phyloP scores from a whole-genome alignment of 148 eudicot species.

The Suaeda aralocaspica region DNA sequence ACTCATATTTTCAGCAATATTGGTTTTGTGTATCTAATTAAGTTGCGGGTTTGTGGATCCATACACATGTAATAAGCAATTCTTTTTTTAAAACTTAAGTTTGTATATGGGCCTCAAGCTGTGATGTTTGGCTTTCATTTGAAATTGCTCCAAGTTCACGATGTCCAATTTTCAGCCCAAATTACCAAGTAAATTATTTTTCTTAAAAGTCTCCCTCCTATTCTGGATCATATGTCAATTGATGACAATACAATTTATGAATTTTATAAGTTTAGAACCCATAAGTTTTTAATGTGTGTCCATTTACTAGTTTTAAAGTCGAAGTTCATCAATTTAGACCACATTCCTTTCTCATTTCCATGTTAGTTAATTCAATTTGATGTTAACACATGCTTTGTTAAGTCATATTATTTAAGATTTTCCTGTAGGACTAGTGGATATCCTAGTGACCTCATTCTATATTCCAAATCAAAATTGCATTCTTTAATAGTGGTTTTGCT shows the following conservation, averaged over 20 bases:
- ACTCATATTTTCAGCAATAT: neutral
- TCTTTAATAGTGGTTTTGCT: too few relatives aligned
- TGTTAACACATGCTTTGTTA: neutral
- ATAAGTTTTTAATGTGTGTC: too few relatives aligned
- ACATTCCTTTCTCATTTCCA: neutral
- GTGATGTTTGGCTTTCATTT: too few relatives aligned
- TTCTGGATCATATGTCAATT: too few relatives aligned
- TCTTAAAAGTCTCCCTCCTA: too few relatives aligned
- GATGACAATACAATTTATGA: too few relatives aligned
- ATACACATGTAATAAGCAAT: neutral
- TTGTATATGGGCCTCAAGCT: neutral
- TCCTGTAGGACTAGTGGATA: neutral
- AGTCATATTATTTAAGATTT: neutral
- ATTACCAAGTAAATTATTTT: too few relatives aligned
- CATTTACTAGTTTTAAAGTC: too few relatives aligned
- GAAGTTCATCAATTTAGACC: neutral
- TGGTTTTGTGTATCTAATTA: neutral
- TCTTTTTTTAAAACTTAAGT: neutral
- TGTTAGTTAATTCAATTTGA: neutral
- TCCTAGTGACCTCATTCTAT: neutral
- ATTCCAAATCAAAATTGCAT: too few relatives aligned
- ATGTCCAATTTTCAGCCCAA: neutral
- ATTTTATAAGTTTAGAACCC: too few relatives aligned
- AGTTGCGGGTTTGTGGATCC: neutral
- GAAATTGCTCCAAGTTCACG: neutral